Evolutionary conservation across 2,329 filamentous ascomycete species (phyloP).

Genomic region (Trichocomaceae sp.): DNA sequence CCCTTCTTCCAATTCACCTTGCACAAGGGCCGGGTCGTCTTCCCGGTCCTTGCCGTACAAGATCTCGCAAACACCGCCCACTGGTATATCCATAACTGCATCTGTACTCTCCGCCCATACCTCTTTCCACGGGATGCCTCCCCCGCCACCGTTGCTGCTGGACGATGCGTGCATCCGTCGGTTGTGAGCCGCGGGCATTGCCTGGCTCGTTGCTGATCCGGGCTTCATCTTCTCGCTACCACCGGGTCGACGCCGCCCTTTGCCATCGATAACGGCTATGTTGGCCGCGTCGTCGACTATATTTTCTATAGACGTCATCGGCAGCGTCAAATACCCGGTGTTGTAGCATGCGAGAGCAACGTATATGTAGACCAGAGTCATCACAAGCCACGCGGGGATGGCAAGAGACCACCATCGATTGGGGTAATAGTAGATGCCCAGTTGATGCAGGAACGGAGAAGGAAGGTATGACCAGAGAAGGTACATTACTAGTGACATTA

Average conservation of each 20-base stretch:
- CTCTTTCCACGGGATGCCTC: constrained; percentile 62
- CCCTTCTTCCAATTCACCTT: not conserved
- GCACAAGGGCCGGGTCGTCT: constrained; percentile 16
- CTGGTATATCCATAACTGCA: constrained; percentile 92
- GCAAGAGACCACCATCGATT: constrained; percentile 97
- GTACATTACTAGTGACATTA: constrained; percentile 50
- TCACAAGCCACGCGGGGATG: constrained; percentile 82
- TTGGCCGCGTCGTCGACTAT: constrained; percentile 86
- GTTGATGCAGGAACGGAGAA: constrained; percentile 79
- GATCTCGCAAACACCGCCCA: constrained; percentile 91
- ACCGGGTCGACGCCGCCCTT: constrained; percentile 50
- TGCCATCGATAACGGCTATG: constrained; percentile 71
- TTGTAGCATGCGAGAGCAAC: constrained; percentile 89
- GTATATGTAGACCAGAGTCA: constrained; percentile 85
- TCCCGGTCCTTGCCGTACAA: constrained; percentile 64
- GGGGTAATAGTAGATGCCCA: constrained; percentile 95
- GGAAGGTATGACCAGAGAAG: constrained; percentile 84
- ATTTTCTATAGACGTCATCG: constrained; percentile 73
- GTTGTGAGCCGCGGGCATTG: constrained; percentile 35
- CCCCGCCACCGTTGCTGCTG: constrained; percentile 2
- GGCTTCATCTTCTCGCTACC: constrained; percentile 39
- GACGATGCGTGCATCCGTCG: constrained; percentile 16
- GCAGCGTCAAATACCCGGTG: constrained; percentile 76
- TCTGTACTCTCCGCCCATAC: constrained; percentile 92
- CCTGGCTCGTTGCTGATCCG: constrained; percentile 35